Conservation (phyloP, 2,329 filamentous ascomycete species). For the Cryphonectria parasitica region DNA sequence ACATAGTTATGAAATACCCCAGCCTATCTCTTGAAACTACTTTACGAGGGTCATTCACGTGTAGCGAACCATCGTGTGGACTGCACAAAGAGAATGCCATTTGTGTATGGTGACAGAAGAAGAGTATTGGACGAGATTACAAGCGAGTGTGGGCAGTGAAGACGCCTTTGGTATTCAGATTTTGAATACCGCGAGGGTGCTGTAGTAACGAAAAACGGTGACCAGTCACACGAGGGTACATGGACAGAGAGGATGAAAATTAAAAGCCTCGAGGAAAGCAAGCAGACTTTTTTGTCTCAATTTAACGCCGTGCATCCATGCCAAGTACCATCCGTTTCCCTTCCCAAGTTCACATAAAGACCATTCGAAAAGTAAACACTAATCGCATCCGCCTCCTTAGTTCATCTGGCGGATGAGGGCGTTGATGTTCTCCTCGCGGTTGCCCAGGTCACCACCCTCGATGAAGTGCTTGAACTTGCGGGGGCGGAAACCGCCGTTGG, state of each 20-base stretch:
- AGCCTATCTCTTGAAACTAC: neutral
- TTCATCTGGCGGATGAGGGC: conserved; percentile 97
- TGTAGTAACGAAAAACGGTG: conserved; percentile 24
- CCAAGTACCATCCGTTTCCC: conserved; percentile 30
- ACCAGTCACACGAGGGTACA: conserved; percentile 27
- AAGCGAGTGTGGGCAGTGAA: conserved; percentile 18
- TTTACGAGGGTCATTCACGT: neutral
- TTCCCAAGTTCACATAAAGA: conserved; percentile 34
- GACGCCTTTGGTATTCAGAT: conserved; percentile 24
- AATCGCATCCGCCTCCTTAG: conserved; percentile 54
- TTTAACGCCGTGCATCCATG: conserved; percentile 44
- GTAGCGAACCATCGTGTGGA: neutral
- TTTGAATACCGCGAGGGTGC: conserved; percentile 19
- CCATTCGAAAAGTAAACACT: conserved; percentile 33
- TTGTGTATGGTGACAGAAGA: neutral
- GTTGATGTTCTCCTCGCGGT: conserved; percentile 99
- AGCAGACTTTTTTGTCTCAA: conserved; percentile 30
- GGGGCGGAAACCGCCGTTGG: conserved; percentile 91
- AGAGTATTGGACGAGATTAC: conserved; percentile 19
- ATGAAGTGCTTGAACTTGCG: conserved; percentile 99
- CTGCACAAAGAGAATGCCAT: conserved; percentile 19
- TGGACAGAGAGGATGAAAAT: conserved; percentile 23
- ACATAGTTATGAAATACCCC: neutral
- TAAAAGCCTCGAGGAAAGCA: conserved; percentile 28
- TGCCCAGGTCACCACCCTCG: conserved; percentile 97